Evolutionary conservation across 768 basidiomycete genomes (phyloP).

Genomic region (Pleurotus pulmonarius): DNA sequence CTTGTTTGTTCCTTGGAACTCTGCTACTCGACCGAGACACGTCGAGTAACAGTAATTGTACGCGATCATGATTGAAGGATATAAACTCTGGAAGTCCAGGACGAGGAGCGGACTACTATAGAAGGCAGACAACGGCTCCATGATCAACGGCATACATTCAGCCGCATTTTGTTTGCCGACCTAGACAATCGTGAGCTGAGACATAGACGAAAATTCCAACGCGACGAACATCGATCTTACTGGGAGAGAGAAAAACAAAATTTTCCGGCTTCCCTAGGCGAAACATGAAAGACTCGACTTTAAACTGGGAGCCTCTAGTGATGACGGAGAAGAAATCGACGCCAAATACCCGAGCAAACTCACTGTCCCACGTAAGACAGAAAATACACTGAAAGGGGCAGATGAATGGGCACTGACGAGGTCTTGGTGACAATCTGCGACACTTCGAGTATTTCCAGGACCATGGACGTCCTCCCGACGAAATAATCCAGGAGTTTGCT

Average conservation of each 20-base stretch:
- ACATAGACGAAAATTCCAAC: not conserved
- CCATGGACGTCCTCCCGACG: constrained; percentile 57
- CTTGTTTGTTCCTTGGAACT: constrained; percentile 87
- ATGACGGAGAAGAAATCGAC: constrained; percentile 96
- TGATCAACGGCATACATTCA: constrained; percentile 91
- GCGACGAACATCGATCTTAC: constrained; percentile 67
- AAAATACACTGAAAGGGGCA: not conserved
- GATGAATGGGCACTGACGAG: constrained; percentile 51
- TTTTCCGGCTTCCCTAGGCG: constrained; percentile 95
- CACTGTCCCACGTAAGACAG: constrained; percentile 44
- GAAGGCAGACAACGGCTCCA: constrained; percentile 92
- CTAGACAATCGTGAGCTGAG: constrained; percentile 35
- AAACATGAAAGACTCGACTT: constrained; percentile 98
- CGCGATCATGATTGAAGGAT: constrained; percentile 97
- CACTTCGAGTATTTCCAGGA: constrained; percentile 77
- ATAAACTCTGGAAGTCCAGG: constrained; percentile 93
- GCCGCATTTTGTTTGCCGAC: constrained; percentile 96
- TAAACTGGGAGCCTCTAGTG: constrained; percentile 95
- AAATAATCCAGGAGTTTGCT: constrained; percentile 60
- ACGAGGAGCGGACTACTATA: constrained; percentile 92
- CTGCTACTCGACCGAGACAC: constrained; percentile 82
- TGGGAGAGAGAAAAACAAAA: constrained; percentile 88
- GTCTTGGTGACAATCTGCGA: constrained; percentile 85
- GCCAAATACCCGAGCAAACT: constrained; percentile 96
- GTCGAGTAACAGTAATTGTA: constrained; percentile 98